Evolutionary conservation across 495 filamentous ascomycete species (phyloP), one percentile per base, ranked within the genome.

Genomic region (Penicillium paxilli): DNA sequence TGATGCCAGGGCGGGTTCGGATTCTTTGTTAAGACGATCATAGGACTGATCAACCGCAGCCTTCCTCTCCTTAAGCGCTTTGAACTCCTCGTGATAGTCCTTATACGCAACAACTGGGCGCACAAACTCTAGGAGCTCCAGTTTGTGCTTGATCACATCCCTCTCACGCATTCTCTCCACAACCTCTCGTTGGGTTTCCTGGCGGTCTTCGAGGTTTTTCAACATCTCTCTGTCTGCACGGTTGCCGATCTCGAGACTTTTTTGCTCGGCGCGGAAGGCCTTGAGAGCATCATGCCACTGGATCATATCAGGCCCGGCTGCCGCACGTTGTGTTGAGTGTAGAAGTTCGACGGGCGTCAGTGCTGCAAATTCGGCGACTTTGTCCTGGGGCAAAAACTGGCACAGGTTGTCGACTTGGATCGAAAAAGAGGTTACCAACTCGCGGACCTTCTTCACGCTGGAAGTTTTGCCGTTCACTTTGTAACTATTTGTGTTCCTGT

Each of bases 381-480:
- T 89, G 65, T 99, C 94, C 67, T 99, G 94, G 1, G 94, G 94
- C 30, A 99, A 79, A 61, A 99, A 99, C 70, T 98, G 94, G 67
- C 94, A 99, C 2, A 98, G 79, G 60, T 99, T 99, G 71, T 98
- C 94, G 63, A 98, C 87, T 70, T 98, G 95, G 30, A 98, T 97
- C 20, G 84, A 80, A 51, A 95, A 86, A 0, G 74, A 80, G 45
- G 74, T 83, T 16, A 83, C 85, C 28, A 96, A 73, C 26, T 77
- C 73, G 41, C 86, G 68, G 2, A 98, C 79, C 23, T 78, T 71
- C 42, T 83, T 82, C 37, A 80, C 77, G 2, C 78, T 78, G 4
- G 74, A 71, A 38, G 80, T 67, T 52, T 74, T 76, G 22, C 83
- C 82, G 64, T 96, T 85, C 22, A 98, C 52, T 44, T 77, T 87